Evolutionary conservation across 768 basidiomycete species (phyloP).

Genomic region (Leccinum rimulosum): DNA sequence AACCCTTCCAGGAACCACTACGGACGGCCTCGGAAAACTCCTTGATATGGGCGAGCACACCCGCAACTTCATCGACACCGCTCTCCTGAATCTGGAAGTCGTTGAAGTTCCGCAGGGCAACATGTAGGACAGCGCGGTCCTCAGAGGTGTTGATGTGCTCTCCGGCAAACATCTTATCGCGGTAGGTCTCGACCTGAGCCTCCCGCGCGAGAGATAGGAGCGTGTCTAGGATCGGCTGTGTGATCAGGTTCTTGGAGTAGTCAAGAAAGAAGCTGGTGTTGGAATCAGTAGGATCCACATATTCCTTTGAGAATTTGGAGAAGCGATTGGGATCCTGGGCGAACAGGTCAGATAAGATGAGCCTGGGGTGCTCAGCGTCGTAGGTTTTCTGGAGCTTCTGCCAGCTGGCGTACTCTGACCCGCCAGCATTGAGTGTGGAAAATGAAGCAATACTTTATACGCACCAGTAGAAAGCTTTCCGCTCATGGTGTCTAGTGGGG

Average conservation of each 20-base stretch:
- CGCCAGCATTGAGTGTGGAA: neutral
- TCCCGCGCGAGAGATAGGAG: slow-evolving; percentile 83
- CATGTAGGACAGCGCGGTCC: slow-evolving; percentile 93
- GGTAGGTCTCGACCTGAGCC: slow-evolving; percentile 77
- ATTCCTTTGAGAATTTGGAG: slow-evolving; percentile 76
- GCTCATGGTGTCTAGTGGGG: slow-evolving; percentile 43
- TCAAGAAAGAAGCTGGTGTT: slow-evolving; percentile 86
- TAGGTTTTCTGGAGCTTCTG: slow-evolving; percentile 86
- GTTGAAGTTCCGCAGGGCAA: slow-evolving; percentile 81
- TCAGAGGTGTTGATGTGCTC: slow-evolving; percentile 99
- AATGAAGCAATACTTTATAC: neutral
- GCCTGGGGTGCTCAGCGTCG: slow-evolving; percentile 63
- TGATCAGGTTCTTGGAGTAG: slow-evolving; percentile 96
- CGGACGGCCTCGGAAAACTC: slow-evolving; percentile 83
- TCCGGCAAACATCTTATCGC: slow-evolving; percentile 93
- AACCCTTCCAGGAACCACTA: slow-evolving; percentile 91
- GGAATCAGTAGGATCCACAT: slow-evolving; percentile 62
- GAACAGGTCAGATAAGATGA: slow-evolving; percentile 92
- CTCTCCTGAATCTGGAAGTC: slow-evolving; percentile 78
- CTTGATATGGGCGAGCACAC: slow-evolving; percentile 88
- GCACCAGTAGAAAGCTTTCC: slow-evolving; percentile 63
- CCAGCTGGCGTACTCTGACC: slow-evolving; percentile 83
- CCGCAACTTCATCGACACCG: slow-evolving; percentile 79
- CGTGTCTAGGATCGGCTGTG: slow-evolving; percentile 72
- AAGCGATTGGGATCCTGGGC: slow-evolving; percentile 85